These are phyloP conservation scores for Actinidia chinensis DNA, from an alignment of 179 eudicot genomes.

Conservation along the genomic window DNA sequence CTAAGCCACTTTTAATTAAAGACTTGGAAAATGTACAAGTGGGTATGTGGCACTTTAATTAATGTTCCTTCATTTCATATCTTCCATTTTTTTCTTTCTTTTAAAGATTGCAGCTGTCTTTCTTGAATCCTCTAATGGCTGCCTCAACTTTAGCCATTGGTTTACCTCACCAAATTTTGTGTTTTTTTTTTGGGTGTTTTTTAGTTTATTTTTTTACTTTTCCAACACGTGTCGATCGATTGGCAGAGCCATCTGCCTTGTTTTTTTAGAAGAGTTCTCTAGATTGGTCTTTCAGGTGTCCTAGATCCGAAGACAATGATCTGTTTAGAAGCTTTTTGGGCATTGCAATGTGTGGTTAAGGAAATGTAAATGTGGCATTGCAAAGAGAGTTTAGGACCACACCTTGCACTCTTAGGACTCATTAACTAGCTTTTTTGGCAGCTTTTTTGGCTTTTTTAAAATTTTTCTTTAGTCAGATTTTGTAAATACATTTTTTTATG, in stretches of 20 bases:
- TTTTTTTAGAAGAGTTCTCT: background rate
- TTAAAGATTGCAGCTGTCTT: constrained; percentile 17
- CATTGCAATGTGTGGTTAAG: too few relatives aligned
- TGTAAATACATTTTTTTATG: too few relatives aligned
- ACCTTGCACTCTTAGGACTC: too few relatives aligned
- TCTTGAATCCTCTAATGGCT: constrained; percentile 2
- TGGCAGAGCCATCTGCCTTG: background rate
- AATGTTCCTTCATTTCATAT: background rate
- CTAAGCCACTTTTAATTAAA: background rate
- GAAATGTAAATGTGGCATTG: too few relatives aligned
- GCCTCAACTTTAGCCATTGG: constrained; percentile 23
- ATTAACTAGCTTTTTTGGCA: too few relatives aligned
- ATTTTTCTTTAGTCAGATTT: too few relatives aligned
- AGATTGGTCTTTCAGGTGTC: constrained; percentile 25
- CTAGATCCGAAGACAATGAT: constrained; percentile 24
- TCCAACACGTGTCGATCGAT: constrained; percentile 3
- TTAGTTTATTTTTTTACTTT: background rate
- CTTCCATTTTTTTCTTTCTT: too few relatives aligned
- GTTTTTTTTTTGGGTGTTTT: background rate
- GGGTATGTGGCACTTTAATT: constrained; percentile 5
- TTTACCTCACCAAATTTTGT: background rate
- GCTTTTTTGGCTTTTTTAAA: too few relatives aligned
- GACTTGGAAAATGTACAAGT: background rate
- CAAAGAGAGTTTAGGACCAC: too few relatives aligned
- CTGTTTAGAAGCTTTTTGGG: constrained; percentile 1